Evolutionary conservation across 495 filamentous ascomycete species (phyloP).

Genomic region (Trichoderma parareesei): DNA sequence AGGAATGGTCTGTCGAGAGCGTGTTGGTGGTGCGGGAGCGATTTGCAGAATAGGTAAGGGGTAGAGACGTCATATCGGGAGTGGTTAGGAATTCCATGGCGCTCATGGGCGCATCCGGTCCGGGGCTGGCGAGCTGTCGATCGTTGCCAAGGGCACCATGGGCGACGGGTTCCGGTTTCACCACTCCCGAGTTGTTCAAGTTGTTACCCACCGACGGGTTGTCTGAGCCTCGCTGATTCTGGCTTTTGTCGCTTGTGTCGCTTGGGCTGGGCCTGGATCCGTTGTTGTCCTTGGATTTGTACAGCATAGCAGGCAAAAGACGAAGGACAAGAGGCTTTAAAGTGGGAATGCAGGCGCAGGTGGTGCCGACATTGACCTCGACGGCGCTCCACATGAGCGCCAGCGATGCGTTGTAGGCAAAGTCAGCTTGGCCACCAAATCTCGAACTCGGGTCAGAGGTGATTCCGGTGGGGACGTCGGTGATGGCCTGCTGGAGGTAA

Average conservation of each 20-base stretch:
- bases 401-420: slow-evolving; percentile 65
- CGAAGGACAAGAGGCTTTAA: slow-evolving; percentile 76
- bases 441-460: slow-evolving; percentile 22
- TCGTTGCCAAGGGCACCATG: not conserved
- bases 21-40: slow-evolving; percentile 6
- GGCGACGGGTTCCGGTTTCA: not conserved
- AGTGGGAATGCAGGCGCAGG: slow-evolving; percentile 81
- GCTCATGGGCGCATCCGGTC: slow-evolving; percentile 30
- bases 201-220: not conserved
- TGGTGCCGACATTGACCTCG: slow-evolving; percentile 83
- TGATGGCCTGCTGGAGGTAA: slow-evolving; percentile 70
- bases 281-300: slow-evolving; percentile 29
- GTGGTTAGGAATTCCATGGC: slow-evolving; percentile 53
- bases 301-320: slow-evolving; percentile 65
- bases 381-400: slow-evolving; percentile 91
- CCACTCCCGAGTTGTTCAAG: not conserved
- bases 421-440: slow-evolving; percentile 32
- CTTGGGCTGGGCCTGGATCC: slow-evolving; percentile 12
- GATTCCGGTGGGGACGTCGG: slow-evolving; percentile 19
- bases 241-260: slow-evolving; percentile 22
- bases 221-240: slow-evolving; percentile 1
- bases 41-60: not conserved
- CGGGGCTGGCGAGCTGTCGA: slow-evolving; percentile 9
- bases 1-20: slow-evolving; percentile 8
- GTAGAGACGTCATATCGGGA: slow-evolving; percentile 30